A percentile compares a stretch with the other conserved stretches of the same genome.
phyloP scores from a whole-genome alignment of 2,329 filamentous ascomycete species.

The Monosporascus sp. region DNA sequence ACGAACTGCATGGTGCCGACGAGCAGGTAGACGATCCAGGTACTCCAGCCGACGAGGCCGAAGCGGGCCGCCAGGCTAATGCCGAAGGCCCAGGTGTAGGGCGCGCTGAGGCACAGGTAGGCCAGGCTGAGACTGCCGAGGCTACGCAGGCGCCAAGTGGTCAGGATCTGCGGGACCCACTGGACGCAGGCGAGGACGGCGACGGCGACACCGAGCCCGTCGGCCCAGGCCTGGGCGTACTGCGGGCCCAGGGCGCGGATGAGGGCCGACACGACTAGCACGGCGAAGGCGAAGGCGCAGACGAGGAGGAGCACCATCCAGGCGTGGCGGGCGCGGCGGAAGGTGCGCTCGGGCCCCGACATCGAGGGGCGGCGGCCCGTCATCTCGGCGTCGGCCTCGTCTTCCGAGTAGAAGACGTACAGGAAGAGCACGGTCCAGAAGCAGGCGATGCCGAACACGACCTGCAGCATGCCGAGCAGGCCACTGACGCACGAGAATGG shows the following conservation, averaged over 20 bases:
- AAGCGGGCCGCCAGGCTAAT: conserved; percentile 12
- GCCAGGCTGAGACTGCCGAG: conserved; percentile 14
- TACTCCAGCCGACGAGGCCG: conserved; percentile 12
- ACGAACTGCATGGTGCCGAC: conserved; percentile 16
- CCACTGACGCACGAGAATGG: conserved; percentile 14
- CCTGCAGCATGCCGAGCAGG: conserved; percentile 14
- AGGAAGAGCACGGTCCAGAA: conserved; percentile 17
- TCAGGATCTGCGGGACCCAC: conserved; percentile 14
- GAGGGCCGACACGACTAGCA: conserved; percentile 11
- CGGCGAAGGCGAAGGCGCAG: conserved; percentile 8
- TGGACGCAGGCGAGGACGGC: conserved; percentile 15
- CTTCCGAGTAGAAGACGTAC: conserved; percentile 21
- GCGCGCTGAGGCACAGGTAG: conserved; percentile 4
- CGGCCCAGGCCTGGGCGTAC: conserved; percentile 13
- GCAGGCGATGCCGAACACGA: conserved; percentile 14
- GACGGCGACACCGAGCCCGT: conserved; percentile 11
- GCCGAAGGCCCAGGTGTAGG: conserved; percentile 23
- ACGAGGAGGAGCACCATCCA: conserved; percentile 16
- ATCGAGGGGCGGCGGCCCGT: conserved; percentile 17
- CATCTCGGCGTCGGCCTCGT: conserved; percentile 21
- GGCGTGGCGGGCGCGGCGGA: conserved; percentile 18
- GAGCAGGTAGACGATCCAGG: conserved; percentile 15
- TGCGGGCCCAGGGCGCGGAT: conserved; percentile 9
- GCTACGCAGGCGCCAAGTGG: conserved; percentile 9
- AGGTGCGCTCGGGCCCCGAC: conserved; percentile 19